Evolutionary conservation across 2,329 filamentous ascomycete genomes (phyloP).

Genomic region (Didymella keratinophila): DNA sequence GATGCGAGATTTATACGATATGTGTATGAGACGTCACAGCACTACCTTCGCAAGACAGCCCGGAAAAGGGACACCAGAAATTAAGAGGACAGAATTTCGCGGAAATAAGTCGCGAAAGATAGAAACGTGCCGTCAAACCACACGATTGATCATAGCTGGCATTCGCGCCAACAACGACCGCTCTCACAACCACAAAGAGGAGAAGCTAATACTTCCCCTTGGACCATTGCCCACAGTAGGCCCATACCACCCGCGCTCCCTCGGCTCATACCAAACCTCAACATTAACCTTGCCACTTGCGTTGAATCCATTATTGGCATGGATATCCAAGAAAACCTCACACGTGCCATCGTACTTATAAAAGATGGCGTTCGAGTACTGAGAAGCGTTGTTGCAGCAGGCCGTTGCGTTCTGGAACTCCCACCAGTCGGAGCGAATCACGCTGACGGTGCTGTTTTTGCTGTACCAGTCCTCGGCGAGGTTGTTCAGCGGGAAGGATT

Average conservation of each 20-base stretch:
- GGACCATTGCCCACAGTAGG: constrained; percentile 11
- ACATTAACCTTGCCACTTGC: constrained; percentile 11
- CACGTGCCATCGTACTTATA: constrained; percentile 18
- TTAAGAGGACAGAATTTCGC: too few relatives aligned
- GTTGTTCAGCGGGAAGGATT: constrained; percentile 1
- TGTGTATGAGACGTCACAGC: too few relatives aligned
- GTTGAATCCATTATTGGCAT: neutral
- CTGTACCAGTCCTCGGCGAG: constrained; percentile 17
- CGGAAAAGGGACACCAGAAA: too few relatives aligned
- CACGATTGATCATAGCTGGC: too few relatives aligned
- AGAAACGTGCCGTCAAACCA: too few relatives aligned
- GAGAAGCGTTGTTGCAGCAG: constrained; percentile 11
- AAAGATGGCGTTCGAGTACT: constrained; percentile 10
- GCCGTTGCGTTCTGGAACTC: constrained; percentile 11
- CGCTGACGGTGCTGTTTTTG: constrained; percentile 17
- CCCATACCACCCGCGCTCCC: constrained; percentile 14
- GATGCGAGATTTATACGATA: too few relatives aligned
- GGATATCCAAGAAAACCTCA: constrained; percentile 10
- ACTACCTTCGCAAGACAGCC: too few relatives aligned
- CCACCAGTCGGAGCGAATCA: constrained; percentile 15
- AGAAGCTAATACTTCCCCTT: constrained; percentile 15
- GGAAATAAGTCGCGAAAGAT: too few relatives aligned
- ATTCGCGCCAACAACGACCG: too few relatives aligned
- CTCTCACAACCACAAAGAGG: constrained; percentile 12
- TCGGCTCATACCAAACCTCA: constrained; percentile 15